Percentiles rank a stretch among this genome's conserved stretches.
These are phyloP conservation scores for Penicillium salamii DNA, from an alignment of 495 filamentous ascomycete genomes.

Conservation along the genomic window DNA sequence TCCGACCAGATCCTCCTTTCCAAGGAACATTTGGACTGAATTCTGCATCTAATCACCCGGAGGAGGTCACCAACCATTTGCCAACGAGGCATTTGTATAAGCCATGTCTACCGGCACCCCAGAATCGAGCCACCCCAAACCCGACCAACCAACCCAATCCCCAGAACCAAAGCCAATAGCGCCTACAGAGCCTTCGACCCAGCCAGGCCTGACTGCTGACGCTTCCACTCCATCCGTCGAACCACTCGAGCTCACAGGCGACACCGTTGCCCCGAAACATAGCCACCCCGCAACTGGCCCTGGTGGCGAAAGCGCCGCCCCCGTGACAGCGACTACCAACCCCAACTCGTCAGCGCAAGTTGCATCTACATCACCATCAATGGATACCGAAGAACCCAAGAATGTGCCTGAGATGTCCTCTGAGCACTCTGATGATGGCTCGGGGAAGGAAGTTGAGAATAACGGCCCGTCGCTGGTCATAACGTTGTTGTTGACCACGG, in stretches of 20 bases:
- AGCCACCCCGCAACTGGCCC: slow-evolving; percentile 21
- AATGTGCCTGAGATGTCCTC: slow-evolving; percentile 22
- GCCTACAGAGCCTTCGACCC: slow-evolving; percentile 8
- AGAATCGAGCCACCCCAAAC: slow-evolving; percentile 14
- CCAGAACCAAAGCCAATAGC: slow-evolving; percentile 13
- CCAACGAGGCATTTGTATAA: slow-evolving; percentile 10
- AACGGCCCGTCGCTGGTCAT: slow-evolving; percentile 52
- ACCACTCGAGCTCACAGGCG: slow-evolving; percentile 16
- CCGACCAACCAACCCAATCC: slow-evolving; percentile 19
- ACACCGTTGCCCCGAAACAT: slow-evolving; percentile 16
- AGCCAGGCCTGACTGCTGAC: slow-evolving; percentile 11
- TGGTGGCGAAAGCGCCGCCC: slow-evolving; percentile 24
- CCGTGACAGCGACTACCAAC: slow-evolving; percentile 18
- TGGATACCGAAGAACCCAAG: slow-evolving; percentile 36
- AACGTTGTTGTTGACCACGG: slow-evolving; percentile 75
- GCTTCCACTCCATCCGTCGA: slow-evolving; percentile 9
- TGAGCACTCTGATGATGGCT: slow-evolving; percentile 39
- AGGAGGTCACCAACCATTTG: slow-evolving; percentile 17
- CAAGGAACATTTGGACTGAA: not conserved
- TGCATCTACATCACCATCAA: slow-evolving; percentile 17
- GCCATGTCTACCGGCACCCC: slow-evolving; percentile 29
- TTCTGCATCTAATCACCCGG: not conserved
- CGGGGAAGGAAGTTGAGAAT: slow-evolving; percentile 42
- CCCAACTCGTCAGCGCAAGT: slow-evolving; percentile 9
- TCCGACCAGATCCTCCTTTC: not conserved